Conservation (phyloP, 176 grass and related monocot genomes). For the Eragrostis nindensis region DNA sequence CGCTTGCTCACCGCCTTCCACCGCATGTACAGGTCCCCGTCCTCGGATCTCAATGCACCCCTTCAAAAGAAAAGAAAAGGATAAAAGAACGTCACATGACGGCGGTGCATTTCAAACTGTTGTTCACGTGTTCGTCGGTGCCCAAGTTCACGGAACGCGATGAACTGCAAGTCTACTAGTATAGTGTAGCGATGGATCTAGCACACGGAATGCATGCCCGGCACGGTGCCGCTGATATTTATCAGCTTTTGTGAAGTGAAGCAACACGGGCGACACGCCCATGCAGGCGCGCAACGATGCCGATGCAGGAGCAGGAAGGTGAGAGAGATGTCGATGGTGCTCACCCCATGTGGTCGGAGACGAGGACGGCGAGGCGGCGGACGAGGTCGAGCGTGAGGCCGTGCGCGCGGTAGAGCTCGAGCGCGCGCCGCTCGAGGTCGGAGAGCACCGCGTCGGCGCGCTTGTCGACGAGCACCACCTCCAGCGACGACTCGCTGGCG, state of each 20-base stretch:
- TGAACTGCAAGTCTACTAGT: not conserved
- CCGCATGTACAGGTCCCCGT: conserved; percentile 67
- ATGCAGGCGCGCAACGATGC: no score
- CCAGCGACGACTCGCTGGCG: conserved; percentile 70
- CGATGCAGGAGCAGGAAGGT: no score
- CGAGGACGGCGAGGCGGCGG: conserved; percentile 70
- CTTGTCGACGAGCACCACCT: conserved; percentile 83
- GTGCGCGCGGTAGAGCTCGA: conserved; percentile 50
- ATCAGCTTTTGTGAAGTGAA: conserved; percentile 3
- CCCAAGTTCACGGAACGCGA: conserved; percentile 16
- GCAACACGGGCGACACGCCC: not conserved
- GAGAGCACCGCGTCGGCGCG: conserved; percentile 55
- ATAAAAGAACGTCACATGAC: not conserved
- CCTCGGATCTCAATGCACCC: conserved; percentile 76
- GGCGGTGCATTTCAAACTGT: not conserved
- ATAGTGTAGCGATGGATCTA: not conserved
- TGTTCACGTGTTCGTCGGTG: conserved; percentile 37
- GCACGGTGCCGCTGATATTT: conserved; percentile 13
- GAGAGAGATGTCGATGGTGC: not conserved
- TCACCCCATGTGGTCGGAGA: conserved; percentile 89
- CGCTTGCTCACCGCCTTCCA: conserved; percentile 88
- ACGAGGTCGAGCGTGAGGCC: conserved; percentile 67
- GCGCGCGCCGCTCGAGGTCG: conserved; percentile 66
- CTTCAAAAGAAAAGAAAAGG: conserved; percentile 42
- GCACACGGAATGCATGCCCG: not conserved